Base-by-base conservation (phyloP, 1,139 yeast species). In the Yamadazyma atlantica region DNA sequence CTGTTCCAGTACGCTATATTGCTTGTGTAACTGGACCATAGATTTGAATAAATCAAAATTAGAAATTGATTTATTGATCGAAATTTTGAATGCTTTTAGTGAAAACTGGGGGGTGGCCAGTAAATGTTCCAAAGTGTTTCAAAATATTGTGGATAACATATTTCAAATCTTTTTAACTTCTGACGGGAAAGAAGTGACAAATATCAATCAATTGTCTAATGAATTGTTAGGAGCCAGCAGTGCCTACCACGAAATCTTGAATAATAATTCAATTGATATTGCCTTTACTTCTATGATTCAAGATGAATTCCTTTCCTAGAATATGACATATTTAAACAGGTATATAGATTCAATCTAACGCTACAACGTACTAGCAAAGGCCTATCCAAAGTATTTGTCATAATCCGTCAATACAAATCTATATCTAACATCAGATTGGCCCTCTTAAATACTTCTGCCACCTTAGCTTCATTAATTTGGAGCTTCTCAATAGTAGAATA, bases 51-150 rank as follows among this genome's bases (percentile, higher is more conserved):
- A 68, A 39, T 60, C 74, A 26, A 66, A 69, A 43, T 61, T 67
- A 3, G 75, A 72, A 40, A 64, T 73, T 24, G 64, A 64, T 40
- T 61, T 69, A 32, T 66, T 73, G 42, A 66, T 66, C 5, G 78
- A 74, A 44, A 64, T 74, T 3, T 49, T 73, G 29, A 60, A 64
- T 39, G 70, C 67, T 33, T 74, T 70, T 46, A 66, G 75, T 17
- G 66, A 58, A 26, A 66, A 64, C 36, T 73, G 79, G 78, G 58
- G 63, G 11, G 65, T 71, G 40, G 75, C 77, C 4, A 62, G 55
- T 27, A 62, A 66, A 48, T 64, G 75, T 41, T 65, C 74, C 2
- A 62, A 60, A 21, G 69, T 72, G 1, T 69, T 74, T 47, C 61
- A 62, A 35, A 66, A 61, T 35, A 60, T 69, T 41, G 67, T 65